Conservation (phyloP, 768 basidiomycete genomes). For the Lentinula boryana region DNA sequence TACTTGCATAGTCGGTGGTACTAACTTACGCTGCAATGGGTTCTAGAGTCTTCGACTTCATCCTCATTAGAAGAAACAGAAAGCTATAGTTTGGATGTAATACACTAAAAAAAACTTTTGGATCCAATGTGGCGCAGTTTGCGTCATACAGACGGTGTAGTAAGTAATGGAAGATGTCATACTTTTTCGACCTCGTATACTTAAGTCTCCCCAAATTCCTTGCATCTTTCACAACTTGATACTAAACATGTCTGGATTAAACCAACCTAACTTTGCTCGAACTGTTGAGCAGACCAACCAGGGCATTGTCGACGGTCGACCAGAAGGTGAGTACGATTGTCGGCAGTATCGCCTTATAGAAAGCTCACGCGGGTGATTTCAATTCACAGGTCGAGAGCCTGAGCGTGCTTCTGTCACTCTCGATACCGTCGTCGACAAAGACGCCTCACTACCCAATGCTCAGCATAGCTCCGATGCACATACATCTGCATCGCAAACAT, state of each 20-base stretch:
- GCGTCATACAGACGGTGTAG: background rate
- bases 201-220: background rate
- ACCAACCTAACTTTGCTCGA: background rate
- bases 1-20: no score
- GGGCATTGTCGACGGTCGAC: slow-evolving; percentile 7
- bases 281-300: slow-evolving; percentile 6
- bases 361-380: background rate
- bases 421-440: slow-evolving; percentile 4
- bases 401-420: background rate
- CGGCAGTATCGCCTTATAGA: background rate
- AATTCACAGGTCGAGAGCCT: slow-evolving; percentile 2
- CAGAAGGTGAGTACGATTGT: background rate
- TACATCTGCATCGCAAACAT: background rate
- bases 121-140: background rate
- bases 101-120: slow-evolving; percentile 12
- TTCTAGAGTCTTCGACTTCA: no score
- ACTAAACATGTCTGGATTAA: background rate
- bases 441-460: slow-evolving; percentile 2
- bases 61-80: no score
- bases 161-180: background rate
- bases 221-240: background rate
- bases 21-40: no score
- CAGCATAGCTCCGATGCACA: background rate
- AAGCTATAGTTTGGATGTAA: background rate
- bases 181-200: background rate